These are phyloP conservation scores for Ceratobasidium sp. DNA, from an alignment of 1,284 basidiomycete genomes.

Conservation along the genomic window DNA sequence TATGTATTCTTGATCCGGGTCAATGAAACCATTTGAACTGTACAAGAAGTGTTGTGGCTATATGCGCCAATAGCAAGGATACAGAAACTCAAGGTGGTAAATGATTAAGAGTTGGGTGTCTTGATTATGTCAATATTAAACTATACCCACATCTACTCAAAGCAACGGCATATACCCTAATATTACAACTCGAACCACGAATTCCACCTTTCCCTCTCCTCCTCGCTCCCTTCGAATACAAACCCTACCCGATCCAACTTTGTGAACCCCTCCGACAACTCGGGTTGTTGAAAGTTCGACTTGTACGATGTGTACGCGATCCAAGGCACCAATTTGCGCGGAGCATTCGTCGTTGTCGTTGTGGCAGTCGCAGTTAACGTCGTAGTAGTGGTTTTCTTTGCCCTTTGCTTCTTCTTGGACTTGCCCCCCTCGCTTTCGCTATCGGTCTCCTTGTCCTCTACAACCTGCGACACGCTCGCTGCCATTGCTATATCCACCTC, in stretches of 20 bases:
- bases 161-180: not conserved
- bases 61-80: no score
- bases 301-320: conserved; percentile 67
- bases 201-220: conserved; percentile 72
- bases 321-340: conserved; percentile 68
- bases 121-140: not conserved
- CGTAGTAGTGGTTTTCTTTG: conserved; percentile 1
- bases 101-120: not conserved
- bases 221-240: conserved; percentile 75
- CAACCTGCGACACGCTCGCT: not conserved
- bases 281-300: conserved; percentile 70
- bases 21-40: no score
- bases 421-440: conserved; percentile 8
- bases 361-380: conserved; percentile 30
- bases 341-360: conserved; percentile 48
- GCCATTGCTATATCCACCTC: not conserved
- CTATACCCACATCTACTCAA: not conserved
- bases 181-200: conserved; percentile 61
- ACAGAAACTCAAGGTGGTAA: no score
- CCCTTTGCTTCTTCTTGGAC: conserved; percentile 6
- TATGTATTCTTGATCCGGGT: not conserved
- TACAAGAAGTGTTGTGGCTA: no score
- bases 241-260: conserved; percentile 81
- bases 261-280: conserved; percentile 70
- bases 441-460: conserved; percentile 3